Evolutionary conservation across 2,329 filamentous ascomycete genomes (phyloP), one percentile per base, ranked within the genome.

Genomic region (Sarocladiaceae sp.): DNA sequence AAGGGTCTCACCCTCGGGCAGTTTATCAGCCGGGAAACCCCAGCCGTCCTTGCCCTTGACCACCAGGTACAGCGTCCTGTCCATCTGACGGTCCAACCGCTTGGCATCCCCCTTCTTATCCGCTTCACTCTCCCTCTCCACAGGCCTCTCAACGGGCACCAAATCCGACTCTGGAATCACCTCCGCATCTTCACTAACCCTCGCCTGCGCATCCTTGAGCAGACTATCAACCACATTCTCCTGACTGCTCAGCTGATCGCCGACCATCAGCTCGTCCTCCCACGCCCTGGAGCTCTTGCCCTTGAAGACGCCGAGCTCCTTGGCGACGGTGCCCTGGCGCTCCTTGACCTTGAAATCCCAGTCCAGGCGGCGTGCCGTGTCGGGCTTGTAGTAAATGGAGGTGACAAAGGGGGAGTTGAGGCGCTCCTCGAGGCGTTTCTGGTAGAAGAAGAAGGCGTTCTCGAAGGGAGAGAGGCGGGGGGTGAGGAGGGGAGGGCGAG

Each of bases 351-450:
- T 94, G 60, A 88, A 76, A 63, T 90, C 87, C 88, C 89, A 97
- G 68, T 96, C 90, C 42, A 88, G 72, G 53, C 90, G 86, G 7
- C 80, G 75, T 1, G 89, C 83, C 10, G 90, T 95, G 59, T 88
- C 87, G 54, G 82, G 82, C 72, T 95, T 95, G 78, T 90, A 95
- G 76, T 95, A 98, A 69, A 97, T 93, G 62, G 86, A 86, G 53
- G 86, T 81, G 46, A 85, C 85, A 65, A 97, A 98, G 2, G 90
- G 87, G 4, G 93, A 76, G 16, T 83, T 82, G 43, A 95, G 76
- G 33, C 93, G 86, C 73, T 98, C 93, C 65, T 97, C 95, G 48
- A 98, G 76, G 12, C 93, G 88, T 57, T 91, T 91, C 70, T 98
- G 93, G 70, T 98, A 98, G 63, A 98, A 89, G 73, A 85, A 95